These are phyloP conservation scores for Linum trigynum DNA, from an alignment of 345 rosid genomes.

Conservation along the genomic window DNA sequence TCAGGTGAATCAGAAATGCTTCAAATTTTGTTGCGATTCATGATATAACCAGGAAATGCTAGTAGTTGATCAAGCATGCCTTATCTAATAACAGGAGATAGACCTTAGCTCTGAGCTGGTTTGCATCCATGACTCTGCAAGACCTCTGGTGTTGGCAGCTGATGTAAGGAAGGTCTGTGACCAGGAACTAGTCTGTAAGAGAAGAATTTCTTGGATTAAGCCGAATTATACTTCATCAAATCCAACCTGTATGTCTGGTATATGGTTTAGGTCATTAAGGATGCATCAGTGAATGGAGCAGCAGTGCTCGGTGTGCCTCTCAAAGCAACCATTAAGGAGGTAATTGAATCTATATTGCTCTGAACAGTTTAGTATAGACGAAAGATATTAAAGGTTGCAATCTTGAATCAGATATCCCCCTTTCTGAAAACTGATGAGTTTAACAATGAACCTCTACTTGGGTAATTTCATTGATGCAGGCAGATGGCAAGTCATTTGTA, in stretches of 20 bases:
- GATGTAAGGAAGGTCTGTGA: constrained; percentile 67
- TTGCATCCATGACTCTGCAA: constrained; percentile 89
- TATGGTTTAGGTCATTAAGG: constrained; percentile 56
- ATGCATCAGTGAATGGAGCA: constrained; percentile 70
- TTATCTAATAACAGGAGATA: constrained; percentile 37
- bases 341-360: constrained; percentile 5
- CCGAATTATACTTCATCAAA: too few relatives aligned
- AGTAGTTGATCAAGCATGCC: background rate
- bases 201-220: too few relatives aligned
- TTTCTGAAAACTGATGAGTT: background rate
- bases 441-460: background rate
- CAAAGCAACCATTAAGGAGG: constrained; percentile 98
- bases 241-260: background rate
- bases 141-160: constrained; percentile 57
- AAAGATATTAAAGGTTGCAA: too few relatives aligned
- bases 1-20: constrained; percentile 43
- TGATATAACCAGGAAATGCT: background rate
- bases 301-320: constrained; percentile 93
- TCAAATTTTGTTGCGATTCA: background rate
- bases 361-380: too few relatives aligned
- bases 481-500: constrained; percentile 61
- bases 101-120: constrained; percentile 70
- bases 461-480: constrained; percentile 30
- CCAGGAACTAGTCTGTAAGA: background rate
- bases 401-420: background rate